phyloP scores from a whole-genome alignment of 2,329 filamentous ascomycete species.

The Immersiporthe knoxdaviesiana region DNA sequence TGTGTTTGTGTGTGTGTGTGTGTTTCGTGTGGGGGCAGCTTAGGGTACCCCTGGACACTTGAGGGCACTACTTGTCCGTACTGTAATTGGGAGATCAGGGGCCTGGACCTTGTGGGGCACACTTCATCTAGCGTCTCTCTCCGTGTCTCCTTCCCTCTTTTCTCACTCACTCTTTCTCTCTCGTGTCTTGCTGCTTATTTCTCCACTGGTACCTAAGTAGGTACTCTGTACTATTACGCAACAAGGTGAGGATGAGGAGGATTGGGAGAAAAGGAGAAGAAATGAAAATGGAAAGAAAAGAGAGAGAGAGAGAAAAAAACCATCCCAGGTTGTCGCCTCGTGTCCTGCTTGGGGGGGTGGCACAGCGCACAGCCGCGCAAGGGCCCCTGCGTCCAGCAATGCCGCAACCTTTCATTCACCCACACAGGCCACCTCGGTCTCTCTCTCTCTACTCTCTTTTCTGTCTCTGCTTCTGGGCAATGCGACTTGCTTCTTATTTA shows the following conservation, averaged over 20 bases:
- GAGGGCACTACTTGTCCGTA: neutral
- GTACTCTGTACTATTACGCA: too few species aligned
- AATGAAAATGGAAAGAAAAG: neutral
- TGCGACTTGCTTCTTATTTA: neutral
- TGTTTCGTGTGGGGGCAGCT: constrained; percentile 26
- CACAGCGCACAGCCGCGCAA: neutral
- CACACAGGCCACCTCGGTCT: neutral
- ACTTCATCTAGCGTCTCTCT: constrained; percentile 14
- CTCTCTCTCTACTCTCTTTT: neutral
- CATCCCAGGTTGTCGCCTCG: neutral
- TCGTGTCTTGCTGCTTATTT: neutral
- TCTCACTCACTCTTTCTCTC: neutral
- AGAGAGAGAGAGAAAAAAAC: neutral
- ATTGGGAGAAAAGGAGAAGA: neutral
- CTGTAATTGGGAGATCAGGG: constrained; percentile 25
- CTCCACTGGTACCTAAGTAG: constrained; percentile 19
- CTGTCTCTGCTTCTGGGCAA: neutral
- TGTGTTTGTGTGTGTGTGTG: constrained; percentile 5
- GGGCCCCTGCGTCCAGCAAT: neutral
- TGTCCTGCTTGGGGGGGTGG: neutral
- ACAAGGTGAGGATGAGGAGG: too few species aligned
- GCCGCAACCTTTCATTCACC: too few species aligned
- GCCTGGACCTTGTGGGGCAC: constrained; percentile 16
- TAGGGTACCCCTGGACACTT: constrained; percentile 18
- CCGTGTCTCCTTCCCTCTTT: neutral